A percentile compares a stretch with the other conserved stretches of the same genome.
phyloP scores from a whole-genome alignment of 129 eudicot species.

The Flaveria ramosissima region DNA sequence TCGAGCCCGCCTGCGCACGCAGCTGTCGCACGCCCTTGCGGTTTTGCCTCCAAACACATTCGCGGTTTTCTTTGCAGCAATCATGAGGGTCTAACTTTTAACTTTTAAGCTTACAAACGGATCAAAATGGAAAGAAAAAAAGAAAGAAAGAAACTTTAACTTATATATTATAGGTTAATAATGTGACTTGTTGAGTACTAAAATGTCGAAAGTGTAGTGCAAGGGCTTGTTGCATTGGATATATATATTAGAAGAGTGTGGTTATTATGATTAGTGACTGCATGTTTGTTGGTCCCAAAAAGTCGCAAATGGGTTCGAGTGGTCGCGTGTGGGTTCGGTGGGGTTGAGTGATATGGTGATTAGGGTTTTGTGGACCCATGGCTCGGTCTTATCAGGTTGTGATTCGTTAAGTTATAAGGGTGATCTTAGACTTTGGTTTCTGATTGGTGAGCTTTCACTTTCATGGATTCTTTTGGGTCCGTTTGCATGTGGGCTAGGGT shows the following conservation, averaged over 20 bases:
- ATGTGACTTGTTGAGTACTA: neutral
- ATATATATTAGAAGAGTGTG: slow-evolving; percentile 18
- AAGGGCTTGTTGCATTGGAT: slow-evolving; percentile 13
- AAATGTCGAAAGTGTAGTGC: slow-evolving; percentile 19
- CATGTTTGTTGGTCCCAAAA: slow-evolving; percentile 40
- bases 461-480: slow-evolving; percentile 58
- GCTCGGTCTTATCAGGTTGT: slow-evolving; percentile 37
- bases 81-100: slow-evolving; percentile 27
- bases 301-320: slow-evolving; percentile 34
- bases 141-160: neutral
- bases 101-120: neutral
- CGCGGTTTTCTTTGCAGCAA: slow-evolving; percentile 47
- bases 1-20: slow-evolving; percentile 65
- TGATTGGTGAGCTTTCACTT: slow-evolving; percentile 46
- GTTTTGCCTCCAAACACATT: slow-evolving; percentile 76
- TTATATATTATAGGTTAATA: neutral
- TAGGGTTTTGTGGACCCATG: slow-evolving; percentile 37
- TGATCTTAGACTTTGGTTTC: slow-evolving; percentile 46
- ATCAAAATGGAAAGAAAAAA: neutral
- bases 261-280: slow-evolving; percentile 6
- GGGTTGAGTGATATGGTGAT: slow-evolving; percentile 32
- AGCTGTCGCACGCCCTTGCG: slow-evolving; percentile 85
- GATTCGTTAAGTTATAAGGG: slow-evolving; percentile 51
- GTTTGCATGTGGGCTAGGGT: slow-evolving; percentile 32
- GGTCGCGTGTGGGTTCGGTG: slow-evolving; percentile 37